These are phyloP conservation scores for Phaeosphaeria sp. DNA, from an alignment of 2,329 filamentous ascomycete genomes.

Conservation along the genomic window DNA sequence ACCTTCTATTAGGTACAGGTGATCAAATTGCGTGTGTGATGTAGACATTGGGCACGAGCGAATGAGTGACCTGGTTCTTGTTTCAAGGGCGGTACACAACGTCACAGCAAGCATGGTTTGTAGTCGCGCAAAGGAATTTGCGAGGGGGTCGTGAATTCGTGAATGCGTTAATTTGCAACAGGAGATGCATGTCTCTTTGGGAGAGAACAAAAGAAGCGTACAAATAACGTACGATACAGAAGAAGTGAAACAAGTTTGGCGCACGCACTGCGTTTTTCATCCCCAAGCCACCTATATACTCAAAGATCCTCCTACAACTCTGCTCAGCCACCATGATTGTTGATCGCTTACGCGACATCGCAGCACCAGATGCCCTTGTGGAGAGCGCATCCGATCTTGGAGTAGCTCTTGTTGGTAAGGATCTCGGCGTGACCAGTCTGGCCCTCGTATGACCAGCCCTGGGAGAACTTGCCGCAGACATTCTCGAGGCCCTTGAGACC, in stretches of 20 bases:
- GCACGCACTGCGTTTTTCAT: conserved; percentile 14
- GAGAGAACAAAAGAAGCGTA: conserved; percentile 16
- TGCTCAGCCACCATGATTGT: not conserved
- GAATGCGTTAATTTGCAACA: conserved; percentile 18
- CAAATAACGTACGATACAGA: conserved; percentile 22
- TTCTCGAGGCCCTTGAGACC: conserved; percentile 30
- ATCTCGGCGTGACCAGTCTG: conserved; percentile 44
- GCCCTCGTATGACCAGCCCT: conserved; percentile 39
- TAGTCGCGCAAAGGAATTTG: not conserved
- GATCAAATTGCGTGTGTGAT: not conserved
- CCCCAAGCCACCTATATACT: conserved; percentile 20
- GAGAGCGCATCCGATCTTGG: conserved; percentile 38
- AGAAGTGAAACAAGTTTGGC: conserved; percentile 21
- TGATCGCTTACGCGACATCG: conserved; percentile 35
- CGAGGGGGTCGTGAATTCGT: conserved; percentile 10
- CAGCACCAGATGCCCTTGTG: conserved; percentile 38
- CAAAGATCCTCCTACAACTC: conserved; percentile 5
- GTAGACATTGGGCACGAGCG: not conserved
- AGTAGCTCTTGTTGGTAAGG: conserved; percentile 31
- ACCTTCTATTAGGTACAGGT: not conserved
- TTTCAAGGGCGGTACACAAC: not conserved
- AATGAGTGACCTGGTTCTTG: not conserved
- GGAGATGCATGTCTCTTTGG: conserved; percentile 9
- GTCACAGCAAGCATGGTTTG: not conserved
- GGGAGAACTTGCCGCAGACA: conserved; percentile 27